Conservation (phyloP, 768 basidiomycete genomes). For the Sistotremastrum niveocremeum region DNA sequence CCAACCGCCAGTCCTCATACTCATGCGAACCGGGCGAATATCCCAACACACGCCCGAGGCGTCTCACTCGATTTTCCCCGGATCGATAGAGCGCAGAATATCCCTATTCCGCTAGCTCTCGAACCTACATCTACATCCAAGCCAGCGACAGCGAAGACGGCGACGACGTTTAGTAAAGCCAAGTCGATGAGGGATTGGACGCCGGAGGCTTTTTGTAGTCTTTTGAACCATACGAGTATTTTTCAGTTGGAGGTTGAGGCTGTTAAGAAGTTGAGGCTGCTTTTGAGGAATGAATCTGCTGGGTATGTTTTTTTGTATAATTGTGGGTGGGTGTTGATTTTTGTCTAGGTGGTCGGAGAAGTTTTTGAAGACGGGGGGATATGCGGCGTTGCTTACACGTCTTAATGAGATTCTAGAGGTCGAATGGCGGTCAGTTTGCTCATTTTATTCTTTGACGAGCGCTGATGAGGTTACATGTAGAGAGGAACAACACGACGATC, state of each 20-base stretch:
- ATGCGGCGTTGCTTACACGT: constrained; percentile 66
- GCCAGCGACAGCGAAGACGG: constrained; percentile 22
- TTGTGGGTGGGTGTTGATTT: not conserved
- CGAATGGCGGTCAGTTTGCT: constrained; percentile 82
- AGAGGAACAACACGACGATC: constrained; percentile 97
- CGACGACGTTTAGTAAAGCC: constrained; percentile 31
- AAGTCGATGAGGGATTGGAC: constrained; percentile 44
- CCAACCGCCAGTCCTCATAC: constrained; percentile 18
- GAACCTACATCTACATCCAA: constrained; percentile 31
- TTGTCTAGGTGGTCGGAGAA: constrained; percentile 64
- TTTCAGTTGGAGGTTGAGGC: constrained; percentile 71
- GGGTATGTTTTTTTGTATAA: constrained; percentile 29
- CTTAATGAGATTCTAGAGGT: constrained; percentile 87
- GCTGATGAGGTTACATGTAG: constrained; percentile 27
- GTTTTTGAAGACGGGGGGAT: constrained; percentile 76
- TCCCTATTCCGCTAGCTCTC: constrained; percentile 16
- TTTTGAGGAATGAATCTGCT: constrained; percentile 87
- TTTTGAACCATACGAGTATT: constrained; percentile 55
- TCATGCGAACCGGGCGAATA: constrained; percentile 13
- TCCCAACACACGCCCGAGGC: constrained; percentile 36
- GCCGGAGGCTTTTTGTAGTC: constrained; percentile 52
- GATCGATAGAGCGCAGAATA: constrained; percentile 36
- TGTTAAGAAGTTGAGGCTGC: constrained; percentile 74
- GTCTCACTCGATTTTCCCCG: constrained; percentile 43
- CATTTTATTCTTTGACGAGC: not conserved